Evolutionary conservation across 306 rosid species (phyloP).

Genomic region (Acmispon strigosus): DNA sequence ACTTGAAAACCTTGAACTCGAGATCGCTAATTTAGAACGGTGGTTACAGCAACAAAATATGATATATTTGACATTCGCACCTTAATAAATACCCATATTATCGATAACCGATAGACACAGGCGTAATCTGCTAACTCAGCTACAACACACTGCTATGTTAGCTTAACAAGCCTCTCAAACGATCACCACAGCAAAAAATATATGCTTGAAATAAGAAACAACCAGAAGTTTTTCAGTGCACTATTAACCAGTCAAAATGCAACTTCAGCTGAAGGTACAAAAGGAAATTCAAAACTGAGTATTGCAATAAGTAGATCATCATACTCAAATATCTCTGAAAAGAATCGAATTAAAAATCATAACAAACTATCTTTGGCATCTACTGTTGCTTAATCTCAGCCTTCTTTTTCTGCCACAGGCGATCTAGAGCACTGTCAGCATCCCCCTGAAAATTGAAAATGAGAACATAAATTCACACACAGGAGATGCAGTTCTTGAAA

Average conservation of each 20-base stretch:
- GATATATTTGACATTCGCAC: no score
- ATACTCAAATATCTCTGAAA: conserved; percentile 14
- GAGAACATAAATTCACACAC: neutral
- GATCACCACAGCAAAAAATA: neutral
- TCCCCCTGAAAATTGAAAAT: conserved; percentile 29
- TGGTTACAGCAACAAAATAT: no score
- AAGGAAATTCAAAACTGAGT: neutral
- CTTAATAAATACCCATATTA: no score
- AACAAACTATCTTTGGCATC: neutral
- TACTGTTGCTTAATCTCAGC: conserved; percentile 42
- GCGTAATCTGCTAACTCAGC: neutral
- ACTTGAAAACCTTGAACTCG: no score
- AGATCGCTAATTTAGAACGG: no score
- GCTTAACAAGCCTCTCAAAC: neutral
- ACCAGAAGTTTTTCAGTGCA: neutral
- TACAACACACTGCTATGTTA: no score
- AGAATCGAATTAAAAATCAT: neutral
- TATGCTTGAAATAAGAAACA: neutral
- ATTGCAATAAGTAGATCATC: neutral
- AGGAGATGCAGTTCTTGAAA: neutral
- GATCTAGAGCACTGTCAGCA: conserved; percentile 57
- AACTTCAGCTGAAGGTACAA: neutral
- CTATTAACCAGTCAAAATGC: neutral
- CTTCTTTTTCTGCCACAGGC: conserved; percentile 57
- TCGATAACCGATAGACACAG: no score